These are phyloP conservation scores for Panicum virgatum DNA, from an alignment of 202 grass and related monocot species.

Conservation along the genomic window DNA sequence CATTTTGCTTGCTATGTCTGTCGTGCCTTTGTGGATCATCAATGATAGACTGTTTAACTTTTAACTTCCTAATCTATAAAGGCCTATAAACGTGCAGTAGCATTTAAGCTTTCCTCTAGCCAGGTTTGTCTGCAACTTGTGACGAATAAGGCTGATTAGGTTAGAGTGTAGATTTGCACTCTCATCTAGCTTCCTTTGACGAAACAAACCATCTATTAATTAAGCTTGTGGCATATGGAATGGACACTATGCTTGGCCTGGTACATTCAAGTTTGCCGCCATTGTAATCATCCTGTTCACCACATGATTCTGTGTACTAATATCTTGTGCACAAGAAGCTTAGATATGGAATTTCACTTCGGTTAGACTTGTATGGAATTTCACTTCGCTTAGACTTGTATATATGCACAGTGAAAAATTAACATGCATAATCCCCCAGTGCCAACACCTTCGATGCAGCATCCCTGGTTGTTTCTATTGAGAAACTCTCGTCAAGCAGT, in stretches of 20 bases:
- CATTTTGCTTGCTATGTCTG: not conserved
- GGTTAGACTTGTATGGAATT: no score
- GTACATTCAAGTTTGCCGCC: not conserved
- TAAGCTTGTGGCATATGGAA: not conserved
- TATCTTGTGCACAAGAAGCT: not conserved
- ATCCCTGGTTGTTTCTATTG: constrained; percentile 19
- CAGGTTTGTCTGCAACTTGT: not conserved
- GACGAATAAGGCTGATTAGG: not conserved
- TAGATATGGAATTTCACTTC: not conserved
- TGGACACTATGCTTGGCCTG: not conserved
- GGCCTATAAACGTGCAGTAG: not conserved
- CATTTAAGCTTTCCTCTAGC: not conserved
- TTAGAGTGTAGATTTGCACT: not conserved
- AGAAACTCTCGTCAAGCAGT: not conserved
- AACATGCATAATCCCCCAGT: not conserved
- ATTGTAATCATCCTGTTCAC: not conserved
- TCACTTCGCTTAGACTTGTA: no score
- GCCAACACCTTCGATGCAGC: not conserved
- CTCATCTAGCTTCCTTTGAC: not conserved
- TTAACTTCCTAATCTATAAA: not conserved
- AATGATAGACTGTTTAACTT: not conserved
- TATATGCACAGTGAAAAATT: not conserved
- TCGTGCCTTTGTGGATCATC: not conserved
- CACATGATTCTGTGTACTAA: not conserved
- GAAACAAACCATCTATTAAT: not conserved